phyloP scores from a whole-genome alignment of 768 basidiomycete species.

The Pleurotus tuoliensis region DNA sequence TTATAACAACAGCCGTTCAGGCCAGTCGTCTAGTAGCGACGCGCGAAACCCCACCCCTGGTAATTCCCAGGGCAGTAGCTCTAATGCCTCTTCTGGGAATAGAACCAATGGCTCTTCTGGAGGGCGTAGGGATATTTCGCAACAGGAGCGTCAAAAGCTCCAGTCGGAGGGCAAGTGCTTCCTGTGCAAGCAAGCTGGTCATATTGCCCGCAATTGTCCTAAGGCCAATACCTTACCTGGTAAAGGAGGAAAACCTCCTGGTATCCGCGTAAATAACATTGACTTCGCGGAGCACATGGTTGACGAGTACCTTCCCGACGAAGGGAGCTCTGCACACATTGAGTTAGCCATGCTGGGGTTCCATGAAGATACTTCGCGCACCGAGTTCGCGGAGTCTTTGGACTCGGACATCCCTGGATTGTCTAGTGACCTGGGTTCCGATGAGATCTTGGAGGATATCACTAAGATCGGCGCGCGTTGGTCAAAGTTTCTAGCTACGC shows the following conservation, averaged over 20 bases:
- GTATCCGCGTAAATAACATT: not conserved
- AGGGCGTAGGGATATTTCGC: not conserved
- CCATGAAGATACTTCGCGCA: not conserved
- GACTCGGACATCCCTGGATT: not conserved
- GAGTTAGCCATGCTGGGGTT: not conserved
- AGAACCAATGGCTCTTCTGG: not conserved
- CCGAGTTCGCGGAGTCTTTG: too few species aligned
- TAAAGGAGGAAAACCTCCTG: not conserved
- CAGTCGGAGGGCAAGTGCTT: constrained; percentile 23
- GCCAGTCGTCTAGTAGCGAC: too few species aligned
- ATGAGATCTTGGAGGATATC: not conserved
- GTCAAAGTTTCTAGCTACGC: not conserved
- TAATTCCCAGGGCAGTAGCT: not conserved
- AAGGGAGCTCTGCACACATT: not conserved
- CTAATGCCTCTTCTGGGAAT: too few species aligned
- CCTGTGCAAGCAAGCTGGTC: constrained; percentile 21
- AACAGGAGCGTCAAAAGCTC: constrained; percentile 9
- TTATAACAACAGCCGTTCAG: too few species aligned
- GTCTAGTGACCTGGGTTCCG: not conserved
- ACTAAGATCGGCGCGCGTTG: not conserved
- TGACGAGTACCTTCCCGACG: not conserved
- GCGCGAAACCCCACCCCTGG: not conserved
- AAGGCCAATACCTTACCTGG: constrained; percentile 12
- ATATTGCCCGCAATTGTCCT: constrained; percentile 26
- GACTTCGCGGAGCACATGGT: not conserved